Conservation (phyloP, 1,139 yeast species). For the Wickerhamiella pararugosa region DNA sequence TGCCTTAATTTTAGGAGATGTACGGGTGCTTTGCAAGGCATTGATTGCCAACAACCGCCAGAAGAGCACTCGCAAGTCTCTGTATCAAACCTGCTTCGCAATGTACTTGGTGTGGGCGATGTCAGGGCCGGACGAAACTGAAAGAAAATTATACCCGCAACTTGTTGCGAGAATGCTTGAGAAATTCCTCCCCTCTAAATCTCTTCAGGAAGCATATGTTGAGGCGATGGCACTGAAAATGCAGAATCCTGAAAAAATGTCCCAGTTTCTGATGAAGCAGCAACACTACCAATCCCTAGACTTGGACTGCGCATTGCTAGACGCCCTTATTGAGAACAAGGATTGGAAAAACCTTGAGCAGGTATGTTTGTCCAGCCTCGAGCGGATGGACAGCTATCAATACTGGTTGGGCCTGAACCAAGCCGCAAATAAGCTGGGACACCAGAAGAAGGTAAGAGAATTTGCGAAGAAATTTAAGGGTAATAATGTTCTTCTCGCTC, state of each 20-base stretch:
- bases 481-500: conserved; percentile 39
- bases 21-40: conserved; percentile 24
- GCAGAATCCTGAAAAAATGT: conserved; percentile 20
- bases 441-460: conserved; percentile 21
- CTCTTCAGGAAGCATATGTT: conserved; percentile 47
- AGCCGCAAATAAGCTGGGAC: conserved; percentile 29
- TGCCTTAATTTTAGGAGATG: conserved; percentile 21
- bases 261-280: conserved; percentile 40
- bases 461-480: conserved; percentile 27
- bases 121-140: conserved; percentile 26
- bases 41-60: conserved; percentile 22
- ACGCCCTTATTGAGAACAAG: conserved; percentile 32
- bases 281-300: conserved; percentile 16
- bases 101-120: conserved; percentile 19
- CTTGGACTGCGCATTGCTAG: conserved; percentile 27
- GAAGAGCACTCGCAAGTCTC: conserved; percentile 25
- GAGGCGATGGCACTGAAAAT: conserved; percentile 33
- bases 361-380: conserved; percentile 14
- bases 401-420: conserved; percentile 29
- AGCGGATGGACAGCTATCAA: conserved; percentile 22
- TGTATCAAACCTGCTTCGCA: conserved; percentile 32
- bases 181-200: conserved; percentile 29
- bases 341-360: conserved; percentile 35
- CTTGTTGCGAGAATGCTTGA: conserved; percentile 44
- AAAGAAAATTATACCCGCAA: conserved; percentile 35